Base-by-base conservation (phyloP, 2,329 filamentous ascomycete genomes). In the Gliomastix tumulicola region DNA sequence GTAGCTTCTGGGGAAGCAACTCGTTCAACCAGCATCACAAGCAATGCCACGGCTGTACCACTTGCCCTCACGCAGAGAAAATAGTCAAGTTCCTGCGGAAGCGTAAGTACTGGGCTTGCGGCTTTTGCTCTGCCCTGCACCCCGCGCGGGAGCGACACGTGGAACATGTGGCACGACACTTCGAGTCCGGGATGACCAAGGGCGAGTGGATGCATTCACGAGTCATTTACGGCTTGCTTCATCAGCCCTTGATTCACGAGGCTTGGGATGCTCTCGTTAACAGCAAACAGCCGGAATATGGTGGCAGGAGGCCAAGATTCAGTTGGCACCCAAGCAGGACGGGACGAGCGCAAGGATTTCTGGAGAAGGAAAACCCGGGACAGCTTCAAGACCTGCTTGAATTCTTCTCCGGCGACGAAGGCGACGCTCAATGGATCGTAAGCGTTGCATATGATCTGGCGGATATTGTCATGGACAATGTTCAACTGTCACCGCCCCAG, bases 11-110 rank as follows among this genome's bases (percentile, higher is more conserved):
- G 67, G 76, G 77, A 9, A 75, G 77, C 45, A 82, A 82, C 53
- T 78, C 76, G 5, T 82, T 82, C 56, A 79, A 80, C 45, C 76
- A 81, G 53, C 78, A 82, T 44, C 77, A 82, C 60, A 79, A 77
- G 49, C 74, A 77, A 38, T 74, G 76, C 40, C 78, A 82, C 49
- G 70, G 74, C 42, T 79, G 76, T 58, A 76, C 76, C 49, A 76
- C 76, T 5, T 82, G 78, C 44, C 77, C 78, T 6, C 78, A 82
- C 47, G 76, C 77, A 34, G 74, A 80, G 45, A 74, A 74, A 45
- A 76, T 80, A 16, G 76, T 79, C 50, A 71, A 71, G 48, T 78
- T 77, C 36, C 69, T 77, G 42, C 70, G 70, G 41, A 79, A 81
- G 61, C 71, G 77, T 45, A 78, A 76, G 55, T 76, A 79, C 27